Evolutionary conservation across 768 basidiomycete species (phyloP), one percentile per base, ranked within the genome.

Genomic region (Tylopilus vinaceipallidus): DNA sequence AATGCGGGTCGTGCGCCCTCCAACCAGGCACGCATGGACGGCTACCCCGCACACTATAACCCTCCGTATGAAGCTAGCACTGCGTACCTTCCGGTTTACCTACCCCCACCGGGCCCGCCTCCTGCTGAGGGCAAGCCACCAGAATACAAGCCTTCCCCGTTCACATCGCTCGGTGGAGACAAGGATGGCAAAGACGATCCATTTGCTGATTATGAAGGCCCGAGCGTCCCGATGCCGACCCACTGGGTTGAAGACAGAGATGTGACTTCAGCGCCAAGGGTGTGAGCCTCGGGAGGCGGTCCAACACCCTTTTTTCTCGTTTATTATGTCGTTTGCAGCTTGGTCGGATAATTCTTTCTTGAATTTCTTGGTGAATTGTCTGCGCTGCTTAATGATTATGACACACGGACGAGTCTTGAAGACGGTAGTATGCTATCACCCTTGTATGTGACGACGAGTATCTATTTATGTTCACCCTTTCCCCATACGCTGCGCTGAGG

Each of bases 1-100:
- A 84, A 85, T 62, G 57, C 74, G 35, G 60, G 68, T 12, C 81
- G 81, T 35, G 42, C 63, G n/a, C 82, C 54, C 52, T 71, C 49
- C 17, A 64, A 65, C 49, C 73, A 68, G 58, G 55, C 56, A 30
- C 73, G 73, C 27, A 63, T 61, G 39, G 70, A 64, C 37, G 74
- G 57, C 27, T 68, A 72, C 57, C 78, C 82, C 1, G 57, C 73
- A 3, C 77, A 80, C 61, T 86, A 87, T 65, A 80, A 75, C 56
- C 78, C 79, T 6, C 81, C 84, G 0, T 87, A 84, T 66, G 62
- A 72, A 29, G n/a, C n/a, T n/a, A 49, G 41, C 3, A 42, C 37
- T 27, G 45, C 59, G 20, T 67, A 67, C 29, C 13, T 58, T 14
- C 73, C 73, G 44, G 65, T 73, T n/a, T 67, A 77, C 52, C 70